These are phyloP conservation scores for Aspergillus asperescens DNA, from an alignment of 495 filamentous ascomycete genomes.

Conservation along the genomic window DNA sequence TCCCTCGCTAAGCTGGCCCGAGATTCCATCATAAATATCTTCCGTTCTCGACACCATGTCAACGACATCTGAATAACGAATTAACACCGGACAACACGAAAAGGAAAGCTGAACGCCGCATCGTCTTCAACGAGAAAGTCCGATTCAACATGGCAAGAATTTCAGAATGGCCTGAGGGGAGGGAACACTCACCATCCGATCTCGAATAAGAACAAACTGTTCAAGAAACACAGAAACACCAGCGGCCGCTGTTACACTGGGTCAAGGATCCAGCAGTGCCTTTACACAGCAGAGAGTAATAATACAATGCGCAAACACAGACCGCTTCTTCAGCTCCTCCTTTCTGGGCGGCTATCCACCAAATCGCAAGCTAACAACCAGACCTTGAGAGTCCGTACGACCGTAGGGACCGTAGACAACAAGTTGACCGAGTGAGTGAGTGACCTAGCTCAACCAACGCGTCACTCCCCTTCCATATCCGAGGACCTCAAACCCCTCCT, in stretches of 20 bases:
- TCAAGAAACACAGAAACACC: background rate
- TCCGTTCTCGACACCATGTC: conserved; percentile 11
- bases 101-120: background rate
- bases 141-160: conserved; percentile 1
- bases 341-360: background rate
- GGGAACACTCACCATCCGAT: conserved; percentile 6
- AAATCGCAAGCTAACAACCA: background rate
- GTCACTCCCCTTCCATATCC: too few species aligned
- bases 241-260: background rate
- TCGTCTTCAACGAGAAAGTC: background rate
- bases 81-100: background rate
- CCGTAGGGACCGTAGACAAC: too few species aligned
- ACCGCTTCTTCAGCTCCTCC: background rate
- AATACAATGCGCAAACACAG: background rate
- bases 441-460: background rate
- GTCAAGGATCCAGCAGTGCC: background rate
- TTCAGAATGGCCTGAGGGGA: background rate
- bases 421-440: too few species aligned
- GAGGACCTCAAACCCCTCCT: too few species aligned
- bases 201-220: background rate
- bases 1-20: conserved; percentile 28
- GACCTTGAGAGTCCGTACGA: too few species aligned
- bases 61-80: background rate
- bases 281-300: background rate
- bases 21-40: conserved; percentile 34